Evolutionary conservation across 2,329 filamentous ascomycete genomes (phyloP).

Genomic region (Xylaria sp.): DNA sequence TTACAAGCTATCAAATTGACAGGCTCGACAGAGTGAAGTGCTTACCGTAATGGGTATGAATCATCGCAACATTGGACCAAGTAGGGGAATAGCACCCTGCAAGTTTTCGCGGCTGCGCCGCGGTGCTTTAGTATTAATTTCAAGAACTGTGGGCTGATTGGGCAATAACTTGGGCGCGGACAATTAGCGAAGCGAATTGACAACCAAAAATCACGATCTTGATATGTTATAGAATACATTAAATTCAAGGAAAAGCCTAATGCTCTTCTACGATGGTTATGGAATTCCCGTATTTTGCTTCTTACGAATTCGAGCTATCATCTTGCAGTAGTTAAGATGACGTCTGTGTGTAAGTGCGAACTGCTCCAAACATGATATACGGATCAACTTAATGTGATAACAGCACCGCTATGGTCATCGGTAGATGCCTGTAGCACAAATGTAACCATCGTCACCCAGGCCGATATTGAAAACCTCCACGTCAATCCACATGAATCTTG

Average conservation of each 20-base stretch:
- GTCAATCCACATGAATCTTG: background rate
- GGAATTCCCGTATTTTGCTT: background rate
- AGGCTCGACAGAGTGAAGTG: no score
- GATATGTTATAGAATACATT: background rate
- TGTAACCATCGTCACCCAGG: background rate
- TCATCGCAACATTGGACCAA: background rate
- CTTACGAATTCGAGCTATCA: background rate
- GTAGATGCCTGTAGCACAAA: background rate
- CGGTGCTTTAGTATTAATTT: background rate
- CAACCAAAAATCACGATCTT: background rate
- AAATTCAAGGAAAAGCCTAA: background rate
- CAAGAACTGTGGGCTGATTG: background rate
- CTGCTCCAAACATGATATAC: background rate
- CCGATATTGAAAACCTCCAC: background rate
- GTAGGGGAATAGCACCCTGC: background rate
- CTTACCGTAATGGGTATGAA: background rate
- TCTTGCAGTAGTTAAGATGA: background rate
- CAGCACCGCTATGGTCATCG: background rate
- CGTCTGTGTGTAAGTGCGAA: background rate
- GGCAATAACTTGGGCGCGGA: background rate
- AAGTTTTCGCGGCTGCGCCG: background rate
- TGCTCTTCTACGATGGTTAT: background rate
- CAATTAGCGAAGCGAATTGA: background rate
- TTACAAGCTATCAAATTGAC: no score
- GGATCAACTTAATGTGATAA: background rate